These are phyloP conservation scores for Cryphonectria japonica DNA, from an alignment of 2,329 filamentous ascomycete genomes.

Conservation along the genomic window DNA sequence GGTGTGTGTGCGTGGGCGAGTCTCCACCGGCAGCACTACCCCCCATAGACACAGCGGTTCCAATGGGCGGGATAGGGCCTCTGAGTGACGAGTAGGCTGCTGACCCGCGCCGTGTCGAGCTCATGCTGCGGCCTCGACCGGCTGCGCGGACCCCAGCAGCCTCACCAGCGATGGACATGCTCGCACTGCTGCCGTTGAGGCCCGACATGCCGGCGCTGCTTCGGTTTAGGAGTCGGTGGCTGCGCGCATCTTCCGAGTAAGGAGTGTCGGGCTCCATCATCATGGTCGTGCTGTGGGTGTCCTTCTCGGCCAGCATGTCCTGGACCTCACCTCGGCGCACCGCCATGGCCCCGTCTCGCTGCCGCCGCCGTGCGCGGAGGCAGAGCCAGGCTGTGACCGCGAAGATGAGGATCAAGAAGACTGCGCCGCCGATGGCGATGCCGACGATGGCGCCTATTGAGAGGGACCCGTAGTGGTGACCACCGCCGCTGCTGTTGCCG, in stretches of 20 bases:
- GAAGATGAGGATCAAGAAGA: constrained; percentile 45
- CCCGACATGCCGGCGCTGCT: constrained; percentile 17
- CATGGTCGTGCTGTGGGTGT: constrained; percentile 38
- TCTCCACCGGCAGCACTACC: constrained; percentile 24
- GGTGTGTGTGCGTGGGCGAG: constrained; percentile 16
- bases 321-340: constrained; percentile 31
- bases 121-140: constrained; percentile 5
- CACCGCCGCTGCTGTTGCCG: neutral
- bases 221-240: constrained; percentile 28
- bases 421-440: constrained; percentile 49
- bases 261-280: constrained; percentile 47
- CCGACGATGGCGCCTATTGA: constrained; percentile 50
- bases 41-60: constrained; percentile 11
- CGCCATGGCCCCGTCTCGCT: constrained; percentile 2
- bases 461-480: constrained; percentile 35
- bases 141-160: neutral
- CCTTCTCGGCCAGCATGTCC: constrained; percentile 53
- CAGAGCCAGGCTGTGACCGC: constrained; percentile 49
- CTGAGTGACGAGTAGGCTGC: constrained; percentile 21
- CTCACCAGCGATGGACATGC: constrained; percentile 13
- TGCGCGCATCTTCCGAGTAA: constrained; percentile 47
- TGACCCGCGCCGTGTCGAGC: constrained; percentile 19
- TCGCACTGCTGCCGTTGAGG: constrained; percentile 17
- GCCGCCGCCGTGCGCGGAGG: constrained; percentile 42
- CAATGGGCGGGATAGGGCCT: constrained; percentile 29